Conservation (phyloP, 208 protist species). For the Acanthamoeba lenticulata region DNA sequence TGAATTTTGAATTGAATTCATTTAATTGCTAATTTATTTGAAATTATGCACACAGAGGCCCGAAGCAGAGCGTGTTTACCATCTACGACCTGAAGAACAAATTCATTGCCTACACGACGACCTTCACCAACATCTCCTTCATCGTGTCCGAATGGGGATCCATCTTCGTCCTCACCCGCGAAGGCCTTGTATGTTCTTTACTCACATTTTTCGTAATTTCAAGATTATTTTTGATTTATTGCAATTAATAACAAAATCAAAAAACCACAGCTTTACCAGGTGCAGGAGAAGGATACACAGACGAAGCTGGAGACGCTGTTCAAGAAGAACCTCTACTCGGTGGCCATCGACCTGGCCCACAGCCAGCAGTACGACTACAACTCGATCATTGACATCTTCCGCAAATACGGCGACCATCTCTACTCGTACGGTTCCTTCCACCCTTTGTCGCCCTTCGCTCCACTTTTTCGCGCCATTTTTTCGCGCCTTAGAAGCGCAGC, state of each 20-base stretch:
- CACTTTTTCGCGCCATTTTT: background rate
- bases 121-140: conserved; percentile 86
- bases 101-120: conserved; percentile 90
- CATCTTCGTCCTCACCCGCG: conserved; percentile 89
- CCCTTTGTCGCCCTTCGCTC: background rate
- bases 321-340: conserved; percentile 93
- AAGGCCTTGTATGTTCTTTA: conserved; percentile 72
- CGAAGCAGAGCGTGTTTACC: background rate
- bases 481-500: background rate
- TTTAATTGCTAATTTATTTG: too few species aligned
- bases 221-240: too few species aligned
- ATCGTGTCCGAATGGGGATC: conserved; percentile 90
- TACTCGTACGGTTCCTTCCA: conserved; percentile 86
- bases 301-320: conserved; percentile 96
- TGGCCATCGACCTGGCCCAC: conserved; percentile 93
- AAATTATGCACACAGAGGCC: background rate
- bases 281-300: conserved; percentile 93
- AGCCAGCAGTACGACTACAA: conserved; percentile 88
- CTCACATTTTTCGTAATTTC: too few species aligned
- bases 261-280: conserved; percentile 74
- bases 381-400: conserved; percentile 89
- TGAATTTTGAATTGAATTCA: too few species aligned
- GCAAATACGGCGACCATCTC: conserved; percentile 94
- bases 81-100: conserved; percentile 84
- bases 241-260: too few species aligned